phyloP scores from a whole-genome alignment of 2,329 filamentous ascomycete genomes.

The Venturia effusa region DNA sequence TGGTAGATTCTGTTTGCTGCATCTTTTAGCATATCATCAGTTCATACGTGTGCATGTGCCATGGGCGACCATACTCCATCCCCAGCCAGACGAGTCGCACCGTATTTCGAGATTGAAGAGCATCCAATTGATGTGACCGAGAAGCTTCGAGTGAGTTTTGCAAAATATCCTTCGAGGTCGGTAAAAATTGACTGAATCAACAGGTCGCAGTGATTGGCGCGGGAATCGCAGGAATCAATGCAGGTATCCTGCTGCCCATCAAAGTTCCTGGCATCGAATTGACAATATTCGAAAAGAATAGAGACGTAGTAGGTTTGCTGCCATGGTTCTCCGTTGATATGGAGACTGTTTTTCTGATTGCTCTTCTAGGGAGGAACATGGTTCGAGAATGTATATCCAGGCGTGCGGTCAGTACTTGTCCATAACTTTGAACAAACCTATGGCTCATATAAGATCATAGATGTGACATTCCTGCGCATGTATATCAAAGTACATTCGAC shows the following conservation, averaged over 20 bases:
- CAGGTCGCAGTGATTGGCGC: conserved; percentile 55
- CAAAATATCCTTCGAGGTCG: too few species aligned
- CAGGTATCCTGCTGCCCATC: conserved; percentile 53
- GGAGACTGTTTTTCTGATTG: not conserved
- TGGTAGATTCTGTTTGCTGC: not conserved
- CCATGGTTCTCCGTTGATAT: conserved; percentile 11
- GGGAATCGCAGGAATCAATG: conserved; percentile 51
- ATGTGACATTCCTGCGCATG: conserved; percentile 59
- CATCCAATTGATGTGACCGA: conserved; percentile 22
- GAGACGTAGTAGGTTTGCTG: conserved; percentile 45
- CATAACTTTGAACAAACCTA: too few species aligned
- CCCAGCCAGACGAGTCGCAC: not conserved
- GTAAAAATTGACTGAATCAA: conserved; percentile 11
- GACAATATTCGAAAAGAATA: conserved; percentile 58
- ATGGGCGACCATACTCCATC: not conserved
- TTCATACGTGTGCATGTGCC: not conserved
- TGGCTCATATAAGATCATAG: not conserved
- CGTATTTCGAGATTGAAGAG: conserved; percentile 19
- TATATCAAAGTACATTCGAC: conserved; percentile 58
- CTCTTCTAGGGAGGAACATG: conserved; percentile 33
- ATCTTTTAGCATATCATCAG: not conserved
- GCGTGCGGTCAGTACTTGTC: conserved; percentile 33
- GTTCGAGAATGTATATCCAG: conserved; percentile 46
- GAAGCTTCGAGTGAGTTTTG: conserved; percentile 13
- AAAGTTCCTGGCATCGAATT: conserved; percentile 60